A percentile compares a stretch with the other conserved stretches of the same genome.
phyloP scores from a whole-genome alignment of 805 yeast genomes.

The Wickerhamomyces ciferrii region DNA sequence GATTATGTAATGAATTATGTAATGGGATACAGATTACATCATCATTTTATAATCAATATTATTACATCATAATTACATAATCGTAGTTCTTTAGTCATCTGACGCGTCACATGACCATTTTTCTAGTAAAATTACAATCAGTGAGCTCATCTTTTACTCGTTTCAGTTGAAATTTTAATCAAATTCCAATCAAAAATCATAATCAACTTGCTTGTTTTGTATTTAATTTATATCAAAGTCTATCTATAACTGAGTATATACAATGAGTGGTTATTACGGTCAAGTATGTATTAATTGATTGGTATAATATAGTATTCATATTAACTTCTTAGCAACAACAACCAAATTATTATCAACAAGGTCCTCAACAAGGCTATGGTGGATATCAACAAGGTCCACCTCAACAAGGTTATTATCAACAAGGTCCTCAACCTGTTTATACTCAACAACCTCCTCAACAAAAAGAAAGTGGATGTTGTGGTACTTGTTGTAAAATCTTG shows the following conservation, averaged over 20 bases:
- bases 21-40: no score
- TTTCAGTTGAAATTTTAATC: background rate
- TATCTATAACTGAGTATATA: no score
- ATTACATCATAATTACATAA: no score
- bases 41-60: no score
- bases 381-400: constrained; percentile 11
- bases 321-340: background rate
- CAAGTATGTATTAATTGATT: background rate
- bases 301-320: no score
- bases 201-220: no score
- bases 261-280: background rate
- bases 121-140: no score
- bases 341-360: constrained; percentile 11
- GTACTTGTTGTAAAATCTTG: constrained; percentile 18
- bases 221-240: no score
- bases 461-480: constrained; percentile 15
- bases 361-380: constrained; percentile 7
- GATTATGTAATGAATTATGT: no score
- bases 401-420: constrained; percentile 24
- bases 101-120: no score
- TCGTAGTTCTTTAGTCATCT: no score
- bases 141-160: background rate
- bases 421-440: constrained; percentile 21
- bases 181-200: no score
- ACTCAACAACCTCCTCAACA: constrained; percentile 19